These are phyloP conservation scores for Entomortierella parvispora DNA, from an alignment of 192 early-diverging fungal genomes.

Conservation along the genomic window DNA sequence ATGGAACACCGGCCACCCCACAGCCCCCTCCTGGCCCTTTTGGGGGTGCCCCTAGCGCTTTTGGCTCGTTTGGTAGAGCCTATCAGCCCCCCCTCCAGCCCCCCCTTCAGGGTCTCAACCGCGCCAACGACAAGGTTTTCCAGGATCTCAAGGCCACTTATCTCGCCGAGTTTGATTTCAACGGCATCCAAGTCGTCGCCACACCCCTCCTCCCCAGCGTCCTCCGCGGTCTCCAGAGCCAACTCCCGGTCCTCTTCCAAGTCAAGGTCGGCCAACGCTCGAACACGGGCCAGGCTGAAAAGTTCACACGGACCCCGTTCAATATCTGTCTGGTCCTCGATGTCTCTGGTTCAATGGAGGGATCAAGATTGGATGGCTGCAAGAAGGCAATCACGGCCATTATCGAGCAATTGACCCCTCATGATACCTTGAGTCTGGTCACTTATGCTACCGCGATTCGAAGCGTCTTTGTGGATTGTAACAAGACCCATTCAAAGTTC, in stretches of 20 bases:
- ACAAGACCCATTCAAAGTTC: slow-evolving; percentile 23
- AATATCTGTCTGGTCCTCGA: slow-evolving; percentile 3
- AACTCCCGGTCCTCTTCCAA: slow-evolving; percentile 33
- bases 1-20: no score
- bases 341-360: neutral
- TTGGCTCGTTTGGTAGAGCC: no score
- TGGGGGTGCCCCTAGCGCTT: no score
- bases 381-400: no score
- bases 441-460: neutral
- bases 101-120: slow-evolving; percentile 19
- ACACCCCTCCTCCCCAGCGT: slow-evolving; percentile 33
- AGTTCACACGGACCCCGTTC: no score
- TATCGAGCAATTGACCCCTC: no score
- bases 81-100: no score
- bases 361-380: no score
- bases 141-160: slow-evolving; percentile 26
- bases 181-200: slow-evolving; percentile 24
- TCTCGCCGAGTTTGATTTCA: slow-evolving; percentile 33
- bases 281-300: slow-evolving; percentile 1
- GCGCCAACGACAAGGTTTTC: slow-evolving; percentile 20
- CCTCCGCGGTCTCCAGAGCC: slow-evolving; percentile 30
- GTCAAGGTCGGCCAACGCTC: slow-evolving; percentile 37
- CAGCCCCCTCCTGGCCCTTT: no score
- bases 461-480: slow-evolving; percentile 1
- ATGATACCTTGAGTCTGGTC: neutral